Evolutionary conservation across 2,329 filamentous ascomycete species (phyloP).

Genomic region (Botrytis fabae): DNA sequence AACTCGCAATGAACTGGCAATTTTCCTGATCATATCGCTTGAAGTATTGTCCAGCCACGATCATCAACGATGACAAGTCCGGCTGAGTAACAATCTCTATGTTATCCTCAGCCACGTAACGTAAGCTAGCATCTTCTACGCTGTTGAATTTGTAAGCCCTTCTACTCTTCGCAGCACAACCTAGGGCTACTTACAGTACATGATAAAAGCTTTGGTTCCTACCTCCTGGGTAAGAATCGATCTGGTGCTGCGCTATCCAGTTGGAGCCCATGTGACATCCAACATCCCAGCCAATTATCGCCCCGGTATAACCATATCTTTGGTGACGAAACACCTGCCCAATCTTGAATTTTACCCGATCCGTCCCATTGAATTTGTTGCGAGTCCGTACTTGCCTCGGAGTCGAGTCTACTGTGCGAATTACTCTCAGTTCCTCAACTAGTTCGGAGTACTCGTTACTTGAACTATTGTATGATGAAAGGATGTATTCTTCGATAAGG

Average conservation of each 20-base stretch:
- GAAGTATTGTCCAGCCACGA: constrained; percentile 80
- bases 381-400: constrained; percentile 48
- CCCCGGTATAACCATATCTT: constrained; percentile 74
- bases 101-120: constrained; percentile 81
- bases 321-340: constrained; percentile 84
- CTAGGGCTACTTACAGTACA: constrained; percentile 67
- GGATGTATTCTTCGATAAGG: constrained; percentile 43
- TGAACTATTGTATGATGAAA: constrained; percentile 38
- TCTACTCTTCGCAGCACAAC: constrained; percentile 18
- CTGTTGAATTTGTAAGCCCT: constrained; percentile 45
- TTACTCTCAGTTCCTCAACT: constrained; percentile 53
- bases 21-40: constrained; percentile 73
- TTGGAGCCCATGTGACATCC: constrained; percentile 56
- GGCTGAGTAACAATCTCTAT: constrained; percentile 60
- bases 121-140: constrained; percentile 65
- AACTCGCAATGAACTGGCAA: constrained; percentile 79
- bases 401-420: constrained; percentile 57
- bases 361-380: constrained; percentile 30
- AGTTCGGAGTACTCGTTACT: constrained; percentile 45
- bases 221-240: constrained; percentile 60
- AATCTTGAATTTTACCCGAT: constrained; percentile 64
- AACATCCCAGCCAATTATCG: constrained; percentile 80
- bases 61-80: constrained; percentile 61
- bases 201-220: constrained; percentile 77
- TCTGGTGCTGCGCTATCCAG: constrained; percentile 64